Evolutionary conservation across 495 filamentous ascomycete genomes (phyloP), one percentile per base, ranked within the genome.

Genomic region (Astrocystis sublimbata): DNA sequence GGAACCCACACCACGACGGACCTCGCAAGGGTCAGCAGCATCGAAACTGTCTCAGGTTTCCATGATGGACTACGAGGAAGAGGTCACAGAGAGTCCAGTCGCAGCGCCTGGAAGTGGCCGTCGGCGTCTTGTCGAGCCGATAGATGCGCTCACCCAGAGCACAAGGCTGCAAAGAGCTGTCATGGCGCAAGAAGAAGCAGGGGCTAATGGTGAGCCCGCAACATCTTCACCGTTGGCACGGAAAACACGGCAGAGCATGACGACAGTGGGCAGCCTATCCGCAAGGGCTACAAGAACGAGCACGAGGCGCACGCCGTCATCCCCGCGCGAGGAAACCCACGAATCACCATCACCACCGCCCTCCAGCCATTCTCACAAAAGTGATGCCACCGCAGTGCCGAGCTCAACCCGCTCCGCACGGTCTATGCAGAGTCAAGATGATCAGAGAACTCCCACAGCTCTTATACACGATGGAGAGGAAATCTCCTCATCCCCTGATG

Each of bases 81-180:
- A 79, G 62, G 74, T 84, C 3, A 71, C 68, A 51, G 81, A 84
- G 61, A 81, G 79, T 53, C 80, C 82, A 3, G 72, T 45, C 13
- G 70, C 77, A 58, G 79, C 78, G 26, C 81, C 80, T 3, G 81
- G 80, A 36, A 82, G 77, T 58, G 76, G 74, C 17, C 69, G 70
- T 2, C 72, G 79, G 45, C 71, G 78, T 17, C 64, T 46, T 15
- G 52, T 78, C 35, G 66, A 61, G 46, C 51, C 65, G 6, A 64
- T 62, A 5, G 66, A 75, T 12, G 69, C 66, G 23, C 28, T 68
- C 0, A 71, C 62, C 41, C 62, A 65, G 46, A 70, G 78, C 62
- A 47, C 73, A 52, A 64, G 65, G 40, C 63, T 79, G n/a, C 68
- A 75, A 43, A 68, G 64, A 38, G 60, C 63, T 35, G 69, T 77